Base-by-base conservation (phyloP, 2,329 filamentous ascomycete genomes). In the Aspergillus neoniger region DNA sequence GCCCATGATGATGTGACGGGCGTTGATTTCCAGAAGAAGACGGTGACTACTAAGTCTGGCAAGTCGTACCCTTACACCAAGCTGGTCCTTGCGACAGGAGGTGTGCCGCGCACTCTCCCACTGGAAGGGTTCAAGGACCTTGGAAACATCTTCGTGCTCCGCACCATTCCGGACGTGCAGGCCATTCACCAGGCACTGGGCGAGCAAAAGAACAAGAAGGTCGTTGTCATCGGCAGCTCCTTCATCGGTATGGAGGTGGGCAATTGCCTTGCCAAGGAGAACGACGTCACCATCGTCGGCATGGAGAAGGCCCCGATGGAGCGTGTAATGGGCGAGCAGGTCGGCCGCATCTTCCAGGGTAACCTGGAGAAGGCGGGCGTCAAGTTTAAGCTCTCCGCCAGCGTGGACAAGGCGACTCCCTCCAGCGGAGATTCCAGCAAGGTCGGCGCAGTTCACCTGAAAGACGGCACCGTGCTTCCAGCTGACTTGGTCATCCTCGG, bases 161-260 rank as follows among this genome's bases (percentile, higher is more conserved):
- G 95, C 57, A 88, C 82, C 10, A 82, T 96, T n/a, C 83, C 88
- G 44, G 88, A 98, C 71, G 86, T 88, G 0, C 86, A 93, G 74
- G 83, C 83, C 60, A 97, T 99, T 66, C 83, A 92, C 25, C 83
- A 81, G 1, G 91, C 92, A 6, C 90, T 96, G 50, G 92, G 92
- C 6, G 80, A 85, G 30, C 85, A 91, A 25, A 86, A 91, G 47
- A 89, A 91, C 72, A 97, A 96, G 83, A 97, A 96, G 77, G 87
- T 99, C 66, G 92, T 96, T 50, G 83, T 99, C 14, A 83, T 99
- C 57, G 95, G 95, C 43, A 94, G 90, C 61, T 96, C 92, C 0
- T 99, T 99, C 77, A 99, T 99, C 72, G 95, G 95, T 43, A 96
- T 99, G 91, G 95, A 99, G 77, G 86, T 96, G n/a, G 94, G 91